These are phyloP conservation scores for Trichophyton simii DNA, from an alignment of 2,329 filamentous ascomycete species.

Conservation along the genomic window DNA sequence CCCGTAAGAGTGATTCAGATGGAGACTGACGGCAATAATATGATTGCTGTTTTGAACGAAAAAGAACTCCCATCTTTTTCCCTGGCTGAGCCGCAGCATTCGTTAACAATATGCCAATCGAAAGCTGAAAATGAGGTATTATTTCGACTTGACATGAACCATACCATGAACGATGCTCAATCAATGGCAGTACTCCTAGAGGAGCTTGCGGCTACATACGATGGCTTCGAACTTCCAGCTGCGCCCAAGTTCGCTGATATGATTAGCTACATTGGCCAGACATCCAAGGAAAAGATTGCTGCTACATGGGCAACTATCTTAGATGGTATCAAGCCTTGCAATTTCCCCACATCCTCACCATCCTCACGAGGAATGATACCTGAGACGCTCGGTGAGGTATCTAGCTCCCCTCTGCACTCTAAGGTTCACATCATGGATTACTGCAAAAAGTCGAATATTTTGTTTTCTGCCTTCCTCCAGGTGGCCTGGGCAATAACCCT, in stretches of 20 bases:
- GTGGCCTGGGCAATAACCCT: conserved; percentile 43
- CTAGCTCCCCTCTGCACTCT: neutral
- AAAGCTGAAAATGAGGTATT: neutral
- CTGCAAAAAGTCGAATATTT: conserved; percentile 18
- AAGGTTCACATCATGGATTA: neutral
- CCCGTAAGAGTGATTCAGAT: neutral
- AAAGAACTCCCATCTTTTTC: neutral
- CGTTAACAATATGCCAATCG: conserved; percentile 20
- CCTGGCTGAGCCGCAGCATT: conserved; percentile 14
- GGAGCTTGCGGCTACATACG: neutral
- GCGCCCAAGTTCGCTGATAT: neutral
- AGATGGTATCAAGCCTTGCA: neutral
- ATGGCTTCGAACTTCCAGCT: neutral
- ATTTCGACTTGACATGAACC: neutral
- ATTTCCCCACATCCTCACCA: neutral
- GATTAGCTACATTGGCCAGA: neutral
- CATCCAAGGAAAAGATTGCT: neutral
- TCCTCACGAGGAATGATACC: neutral
- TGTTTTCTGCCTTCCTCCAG: conserved; percentile 40
- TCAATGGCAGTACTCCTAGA: neutral
- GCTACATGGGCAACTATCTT: neutral
- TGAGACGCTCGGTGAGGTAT: neutral
- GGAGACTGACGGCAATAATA: neutral
- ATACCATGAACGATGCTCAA: neutral
- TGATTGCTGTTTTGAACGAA: too few species aligned